Conservation (phyloP, 2,329 filamentous ascomycete species). For the Epichloe coenophiala region DNA sequence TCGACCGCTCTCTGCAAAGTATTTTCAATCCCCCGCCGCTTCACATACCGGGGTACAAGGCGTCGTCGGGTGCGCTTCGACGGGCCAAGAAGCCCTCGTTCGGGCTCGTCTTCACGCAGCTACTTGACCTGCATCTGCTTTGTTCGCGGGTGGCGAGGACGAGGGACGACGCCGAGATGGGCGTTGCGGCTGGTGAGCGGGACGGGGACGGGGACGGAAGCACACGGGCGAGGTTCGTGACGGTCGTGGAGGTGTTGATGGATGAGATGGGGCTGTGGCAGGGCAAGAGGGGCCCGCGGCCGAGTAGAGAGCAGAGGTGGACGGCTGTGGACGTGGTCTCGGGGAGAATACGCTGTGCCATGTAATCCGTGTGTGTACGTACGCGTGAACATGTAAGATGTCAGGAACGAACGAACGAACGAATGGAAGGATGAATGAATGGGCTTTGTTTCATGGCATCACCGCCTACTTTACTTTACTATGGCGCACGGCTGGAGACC, state of each 20-base stretch:
- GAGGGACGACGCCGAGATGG: constrained; percentile 2
- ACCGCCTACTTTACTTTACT: too few species aligned
- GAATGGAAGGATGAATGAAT: too few species aligned
- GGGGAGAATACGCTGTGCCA: constrained; percentile 17
- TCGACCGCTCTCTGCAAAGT: constrained; percentile 35
- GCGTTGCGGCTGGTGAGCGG: too few species aligned
- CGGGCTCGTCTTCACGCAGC: constrained; percentile 39
- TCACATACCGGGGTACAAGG: constrained; percentile 8
- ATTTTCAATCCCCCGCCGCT: constrained; percentile 30
- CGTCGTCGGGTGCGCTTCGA: constrained; percentile 9
- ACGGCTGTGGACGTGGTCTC: constrained; percentile 29
- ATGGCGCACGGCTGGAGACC: too few species aligned
- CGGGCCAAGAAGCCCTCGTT: constrained; percentile 34
- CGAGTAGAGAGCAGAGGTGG: constrained; percentile 40
- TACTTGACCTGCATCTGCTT: constrained; percentile 42
- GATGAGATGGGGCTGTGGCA: constrained; percentile 36
- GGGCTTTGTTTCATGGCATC: too few species aligned
- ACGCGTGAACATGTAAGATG: too few species aligned
- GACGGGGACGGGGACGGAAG: too few species aligned
- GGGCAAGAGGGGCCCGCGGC: constrained; percentile 15
- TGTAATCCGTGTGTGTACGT: not conserved
- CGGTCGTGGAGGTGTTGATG: constrained; percentile 37
- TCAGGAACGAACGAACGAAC: too few species aligned
- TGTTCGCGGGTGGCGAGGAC: constrained; percentile 30
- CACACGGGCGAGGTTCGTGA: constrained; percentile 15